phyloP scores from a whole-genome alignment of 805 yeast genomes.

The Starmera caribaea region DNA sequence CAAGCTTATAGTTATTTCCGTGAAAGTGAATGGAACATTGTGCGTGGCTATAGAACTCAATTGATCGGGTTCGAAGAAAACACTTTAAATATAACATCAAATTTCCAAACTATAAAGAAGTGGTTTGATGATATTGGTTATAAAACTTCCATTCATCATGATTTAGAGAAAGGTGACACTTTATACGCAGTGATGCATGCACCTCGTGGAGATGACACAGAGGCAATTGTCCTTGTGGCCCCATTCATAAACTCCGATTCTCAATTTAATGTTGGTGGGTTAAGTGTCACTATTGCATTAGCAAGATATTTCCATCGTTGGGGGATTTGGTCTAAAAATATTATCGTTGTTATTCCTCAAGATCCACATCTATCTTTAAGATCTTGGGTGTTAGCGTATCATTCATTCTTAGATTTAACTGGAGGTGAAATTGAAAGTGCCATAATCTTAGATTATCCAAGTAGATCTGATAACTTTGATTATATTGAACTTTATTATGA shows the following conservation, averaged over 20 bases:
- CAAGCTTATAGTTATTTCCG: slow-evolving; percentile 89
- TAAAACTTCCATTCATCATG: slow-evolving; percentile 37
- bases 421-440: slow-evolving; percentile 96
- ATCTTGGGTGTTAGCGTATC: slow-evolving; percentile 92
- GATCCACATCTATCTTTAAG: slow-evolving; percentile 61
- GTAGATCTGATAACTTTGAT: slow-evolving; percentile 56
- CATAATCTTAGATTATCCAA: slow-evolving; percentile 69
- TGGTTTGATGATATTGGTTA: slow-evolving; percentile 73
- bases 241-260: slow-evolving; percentile 75
- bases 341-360: slow-evolving; percentile 75
- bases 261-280: slow-evolving; percentile 67
- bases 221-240: slow-evolving; percentile 82
- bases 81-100: slow-evolving; percentile 23
- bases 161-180: slow-evolving; percentile 32
- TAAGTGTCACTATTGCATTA: slow-evolving; percentile 60
- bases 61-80: slow-evolving; percentile 25
- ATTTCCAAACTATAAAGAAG: slow-evolving; percentile 30
- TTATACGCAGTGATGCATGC: slow-evolving; percentile 83
- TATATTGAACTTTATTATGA: slow-evolving; percentile 68
- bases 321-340: slow-evolving; percentile 94
- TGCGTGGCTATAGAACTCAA: slow-evolving; percentile 66
- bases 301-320: slow-evolving; percentile 75
- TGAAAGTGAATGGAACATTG: slow-evolving; percentile 89
- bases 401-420: slow-evolving; percentile 70
- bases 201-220: slow-evolving; percentile 94